Conservation (phyloP, 768 basidiomycete genomes). For the Calocybe gangraenosa region DNA sequence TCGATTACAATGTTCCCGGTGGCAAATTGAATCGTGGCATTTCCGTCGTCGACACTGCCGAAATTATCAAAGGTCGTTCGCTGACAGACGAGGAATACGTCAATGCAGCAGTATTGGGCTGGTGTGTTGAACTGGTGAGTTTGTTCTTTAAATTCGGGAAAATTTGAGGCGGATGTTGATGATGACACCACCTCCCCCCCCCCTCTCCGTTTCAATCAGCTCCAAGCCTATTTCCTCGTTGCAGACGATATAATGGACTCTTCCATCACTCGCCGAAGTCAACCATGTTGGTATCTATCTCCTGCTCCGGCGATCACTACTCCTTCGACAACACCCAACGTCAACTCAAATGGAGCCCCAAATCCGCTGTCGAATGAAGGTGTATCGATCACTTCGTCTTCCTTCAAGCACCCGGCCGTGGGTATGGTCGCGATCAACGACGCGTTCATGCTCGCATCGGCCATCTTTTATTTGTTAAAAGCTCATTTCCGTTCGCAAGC, state of each 20-base stretch:
- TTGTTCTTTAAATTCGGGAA: background rate
- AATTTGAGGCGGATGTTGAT: too few species aligned
- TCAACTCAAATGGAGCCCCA: background rate
- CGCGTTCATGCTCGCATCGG: conserved; percentile 90
- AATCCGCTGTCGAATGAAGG: background rate
- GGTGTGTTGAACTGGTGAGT: conserved; percentile 91
- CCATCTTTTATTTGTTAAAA: conserved; percentile 90
- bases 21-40: conserved; percentile 97
- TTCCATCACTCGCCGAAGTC: conserved; percentile 88
- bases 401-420: conserved; percentile 37
- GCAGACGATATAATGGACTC: conserved; percentile 98
- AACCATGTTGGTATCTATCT: conserved; percentile 89
- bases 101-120: conserved; percentile 85
- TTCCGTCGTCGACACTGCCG: conserved; percentile 89
- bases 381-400: conserved; percentile 4
- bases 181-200: too few species aligned
- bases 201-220: too few species aligned
- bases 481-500: conserved; percentile 74
- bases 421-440: conserved; percentile 94
- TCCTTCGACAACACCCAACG: conserved; percentile 11
- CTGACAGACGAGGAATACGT: conserved; percentile 84
- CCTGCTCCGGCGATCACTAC: conserved; percentile 18
- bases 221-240: conserved; percentile 97
- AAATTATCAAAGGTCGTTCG: conserved; percentile 72
- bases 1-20: conserved; percentile 93